These are phyloP conservation scores for Trichoderma orchidacearum DNA, from an alignment of 495 filamentous ascomycete genomes.

Conservation along the genomic window DNA sequence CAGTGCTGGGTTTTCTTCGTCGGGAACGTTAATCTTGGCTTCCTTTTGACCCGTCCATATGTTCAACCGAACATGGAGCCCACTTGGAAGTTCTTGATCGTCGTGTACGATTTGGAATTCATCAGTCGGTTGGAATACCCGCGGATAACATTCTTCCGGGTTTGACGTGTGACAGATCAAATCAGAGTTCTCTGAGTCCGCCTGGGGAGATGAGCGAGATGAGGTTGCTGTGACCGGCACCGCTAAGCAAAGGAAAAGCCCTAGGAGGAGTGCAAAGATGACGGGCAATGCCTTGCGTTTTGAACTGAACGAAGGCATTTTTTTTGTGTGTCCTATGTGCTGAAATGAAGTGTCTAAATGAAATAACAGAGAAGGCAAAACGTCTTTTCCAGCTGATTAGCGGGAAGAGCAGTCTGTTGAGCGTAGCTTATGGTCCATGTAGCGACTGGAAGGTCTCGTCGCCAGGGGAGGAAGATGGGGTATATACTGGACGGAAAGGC, in stretches of 20 bases:
- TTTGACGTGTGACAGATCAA: constrained; percentile 51
- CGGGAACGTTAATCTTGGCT: constrained; percentile 43
- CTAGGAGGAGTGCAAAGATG: neutral
- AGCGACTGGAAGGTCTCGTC: too few species aligned
- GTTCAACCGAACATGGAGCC: constrained; percentile 51
- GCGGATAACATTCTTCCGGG: constrained; percentile 48
- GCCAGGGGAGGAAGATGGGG: too few species aligned
- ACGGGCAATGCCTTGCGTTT: neutral
- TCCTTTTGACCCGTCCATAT: constrained; percentile 47
- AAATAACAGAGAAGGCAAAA: neutral
- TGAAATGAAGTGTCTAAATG: neutral
- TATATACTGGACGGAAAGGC: too few species aligned
- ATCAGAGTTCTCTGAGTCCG: constrained; percentile 17
- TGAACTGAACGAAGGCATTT: neutral
- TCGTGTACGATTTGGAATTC: constrained; percentile 47
- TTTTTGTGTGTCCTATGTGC: neutral
- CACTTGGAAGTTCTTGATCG: constrained; percentile 49
- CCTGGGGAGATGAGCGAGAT: constrained; percentile 9
- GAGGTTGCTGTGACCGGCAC: neutral
- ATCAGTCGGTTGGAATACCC: constrained; percentile 43
- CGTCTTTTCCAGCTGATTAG: neutral
- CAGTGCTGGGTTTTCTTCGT: constrained; percentile 26
- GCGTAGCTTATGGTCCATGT: too few species aligned
- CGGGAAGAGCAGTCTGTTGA: too few species aligned
- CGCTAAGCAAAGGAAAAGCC: neutral